Percentiles rank a stretch among this genome's conserved stretches.
These are phyloP conservation scores for Kregervanrija pseudodelftensis DNA, from an alignment of 805 yeast genomes.

Conservation along the genomic window DNA sequence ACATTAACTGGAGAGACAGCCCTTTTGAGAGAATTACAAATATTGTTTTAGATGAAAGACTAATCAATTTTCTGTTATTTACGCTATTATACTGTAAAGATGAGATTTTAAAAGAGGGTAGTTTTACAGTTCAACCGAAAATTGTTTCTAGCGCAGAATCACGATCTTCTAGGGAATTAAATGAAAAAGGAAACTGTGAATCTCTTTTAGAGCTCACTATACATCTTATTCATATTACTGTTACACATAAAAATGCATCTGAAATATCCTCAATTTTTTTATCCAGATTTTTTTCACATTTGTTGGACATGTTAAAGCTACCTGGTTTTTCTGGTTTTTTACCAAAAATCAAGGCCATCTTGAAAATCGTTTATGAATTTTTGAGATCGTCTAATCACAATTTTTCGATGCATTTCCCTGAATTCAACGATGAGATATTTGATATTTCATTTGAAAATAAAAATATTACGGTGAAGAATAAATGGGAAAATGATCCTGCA, in stretches of 20 bases:
- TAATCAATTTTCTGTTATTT: constrained; percentile 45
- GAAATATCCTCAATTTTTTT: constrained; percentile 3
- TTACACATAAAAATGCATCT: constrained; percentile 6
- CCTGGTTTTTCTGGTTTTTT: constrained; percentile 4
- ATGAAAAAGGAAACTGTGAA: constrained; percentile 30
- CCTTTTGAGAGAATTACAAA: constrained; percentile 40
- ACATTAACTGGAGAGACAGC: constrained; percentile 30
- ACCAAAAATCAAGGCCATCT: constrained; percentile 3
- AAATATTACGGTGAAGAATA: neutral
- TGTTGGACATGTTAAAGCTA: constrained; percentile 1
- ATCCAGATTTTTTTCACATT: constrained; percentile 1
- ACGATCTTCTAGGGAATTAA: neutral
- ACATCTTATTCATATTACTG: constrained; percentile 62
- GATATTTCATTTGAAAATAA: constrained; percentile 3
- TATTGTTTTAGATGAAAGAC: constrained; percentile 46
- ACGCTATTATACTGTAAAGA: constrained; percentile 35
- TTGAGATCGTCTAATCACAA: constrained; percentile 1
- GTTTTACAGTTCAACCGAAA: no score
- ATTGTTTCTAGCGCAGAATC: constrained; percentile 16
- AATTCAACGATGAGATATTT: constrained; percentile 10
- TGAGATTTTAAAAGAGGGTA: neutral
- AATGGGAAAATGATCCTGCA: constrained; percentile 29
- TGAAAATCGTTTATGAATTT: constrained; percentile 1
- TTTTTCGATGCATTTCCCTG: constrained; percentile 1
- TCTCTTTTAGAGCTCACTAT: constrained; percentile 49